Evolutionary conservation across 164 flowering plant genomes (phyloP).

Genomic region (Magnolia kwangsiensis): DNA sequence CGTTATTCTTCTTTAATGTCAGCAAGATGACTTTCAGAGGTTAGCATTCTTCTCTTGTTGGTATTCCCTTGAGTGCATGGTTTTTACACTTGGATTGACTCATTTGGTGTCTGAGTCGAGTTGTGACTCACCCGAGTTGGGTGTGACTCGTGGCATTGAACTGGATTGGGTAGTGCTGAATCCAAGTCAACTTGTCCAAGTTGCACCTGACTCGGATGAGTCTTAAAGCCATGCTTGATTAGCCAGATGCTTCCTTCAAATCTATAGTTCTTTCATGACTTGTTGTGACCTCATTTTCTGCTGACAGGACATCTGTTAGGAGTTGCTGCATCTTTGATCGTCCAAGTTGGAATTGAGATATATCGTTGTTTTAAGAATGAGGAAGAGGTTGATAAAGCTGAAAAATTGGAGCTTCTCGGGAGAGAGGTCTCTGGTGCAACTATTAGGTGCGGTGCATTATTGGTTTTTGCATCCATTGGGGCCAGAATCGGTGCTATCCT

Average conservation of each 20-base stretch:
- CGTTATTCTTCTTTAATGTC: slow-evolving; percentile 51
- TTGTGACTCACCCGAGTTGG: too few species aligned
- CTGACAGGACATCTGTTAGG: slow-evolving; percentile 75
- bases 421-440: slow-evolving; percentile 47
- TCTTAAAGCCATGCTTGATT: too few species aligned
- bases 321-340: slow-evolving; percentile 80
- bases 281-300: slow-evolving; percentile 4
- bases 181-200: too few species aligned
- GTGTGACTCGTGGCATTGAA: too few species aligned
- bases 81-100: background rate
- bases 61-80: background rate
- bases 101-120: too few species aligned
- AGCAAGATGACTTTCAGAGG: slow-evolving; percentile 86
- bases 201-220: too few species aligned
- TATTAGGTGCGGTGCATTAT: slow-evolving; percentile 65
- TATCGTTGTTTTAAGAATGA: slow-evolving; percentile 45
- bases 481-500: slow-evolving; percentile 73
- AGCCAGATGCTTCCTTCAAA: background rate
- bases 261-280: background rate
- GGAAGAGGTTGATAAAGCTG: slow-evolving; percentile 24
- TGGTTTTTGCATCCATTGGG: slow-evolving; percentile 83
- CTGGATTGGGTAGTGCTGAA: too few species aligned
- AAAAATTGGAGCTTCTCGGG: slow-evolving; percentile 42
- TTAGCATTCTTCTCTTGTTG: slow-evolving; percentile 9
- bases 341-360: slow-evolving; percentile 73